Evolutionary conservation across 2,329 filamentous ascomycete species (phyloP), one percentile per base, ranked within the genome.

Genomic region (Coniochaeta sp.): DNA sequence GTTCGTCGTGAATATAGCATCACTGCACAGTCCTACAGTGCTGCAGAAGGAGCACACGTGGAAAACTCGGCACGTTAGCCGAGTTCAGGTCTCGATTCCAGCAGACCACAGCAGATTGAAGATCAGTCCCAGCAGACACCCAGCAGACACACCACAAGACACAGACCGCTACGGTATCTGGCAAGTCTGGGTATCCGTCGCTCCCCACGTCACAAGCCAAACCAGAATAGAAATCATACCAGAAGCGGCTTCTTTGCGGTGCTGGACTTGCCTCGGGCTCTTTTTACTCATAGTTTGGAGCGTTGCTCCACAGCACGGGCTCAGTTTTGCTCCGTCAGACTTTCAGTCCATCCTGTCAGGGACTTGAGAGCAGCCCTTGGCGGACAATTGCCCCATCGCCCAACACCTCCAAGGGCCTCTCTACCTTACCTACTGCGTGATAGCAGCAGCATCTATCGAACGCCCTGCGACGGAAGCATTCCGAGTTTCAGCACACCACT

Each of bases 401-500:
- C n/a, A n/a, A n/a, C n/a, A n/a, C n/a, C n/a, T n/a, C n/a, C n/a
- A n/a, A n/a, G n/a, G n/a, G n/a, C n/a, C n/a, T n/a, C n/a, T n/a
- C n/a, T n/a, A n/a, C n/a, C n/a, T n/a, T n/a, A n/a, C n/a, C n/a
- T n/a, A n/a, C n/a, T n/a, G n/a, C n/a, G n/a, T n/a, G n/a, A n/a
- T 22, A 52, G 26, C 47, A 52, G 16, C 14, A 2, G 19, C 19
- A 12, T 22, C 42, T 26, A 52, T 52, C 17, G 24, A 52, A 52
- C 30, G 47, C 22, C 47, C 47, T 52, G 24, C 6, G 47, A 52
- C 47, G 47, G 47, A 52, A 12, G 47, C 6, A 52, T 26, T 52
- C 47, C 47, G 47, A 52, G 47, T 52, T 30, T 52, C 47, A 52
- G 47, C 47, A 52, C 47, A 52, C 47, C 47, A 52, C 47, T 52